Conservation (phyloP, 306 rosid genomes). For the Castanospermum australe region DNA sequence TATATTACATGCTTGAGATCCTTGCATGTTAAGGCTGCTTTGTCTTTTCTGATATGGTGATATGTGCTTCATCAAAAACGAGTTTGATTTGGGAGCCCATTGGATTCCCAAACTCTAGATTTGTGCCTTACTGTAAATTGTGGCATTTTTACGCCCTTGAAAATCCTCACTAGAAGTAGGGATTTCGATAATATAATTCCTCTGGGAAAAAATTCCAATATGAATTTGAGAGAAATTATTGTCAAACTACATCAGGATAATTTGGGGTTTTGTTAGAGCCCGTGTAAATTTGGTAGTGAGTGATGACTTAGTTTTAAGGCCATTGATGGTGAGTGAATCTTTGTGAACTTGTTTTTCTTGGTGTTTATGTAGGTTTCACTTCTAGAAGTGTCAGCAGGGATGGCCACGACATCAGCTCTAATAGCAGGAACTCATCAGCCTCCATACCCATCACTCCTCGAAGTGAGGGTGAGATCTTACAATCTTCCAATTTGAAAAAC, state of each 20-base stretch:
- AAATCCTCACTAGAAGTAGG: neutral
- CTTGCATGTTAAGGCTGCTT: conserved; percentile 25
- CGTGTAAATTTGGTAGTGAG: conserved; percentile 13
- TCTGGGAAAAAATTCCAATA: neutral
- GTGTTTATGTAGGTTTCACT: conserved; percentile 55
- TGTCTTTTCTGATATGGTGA: conserved; percentile 23
- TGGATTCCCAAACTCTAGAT: conserved; percentile 17
- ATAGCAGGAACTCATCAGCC: conserved; percentile 63
- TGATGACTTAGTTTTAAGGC: conserved; percentile 6
- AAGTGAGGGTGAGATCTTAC: conserved; percentile 82
- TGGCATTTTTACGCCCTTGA: neutral
- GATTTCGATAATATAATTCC: neutral
- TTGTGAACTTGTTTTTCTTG: conserved; percentile 21
- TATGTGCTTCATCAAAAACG: conserved; percentile 3
- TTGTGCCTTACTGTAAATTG: neutral
- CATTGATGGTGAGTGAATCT: conserved; percentile 16
- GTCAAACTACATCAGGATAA: neutral
- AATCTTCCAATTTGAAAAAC: conserved; percentile 66
- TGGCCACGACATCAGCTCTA: conserved; percentile 47
- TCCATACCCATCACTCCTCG: conserved; percentile 65
- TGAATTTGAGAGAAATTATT: neutral
- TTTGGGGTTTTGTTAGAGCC: conserved; percentile 10
- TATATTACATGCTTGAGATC: conserved; percentile 24
- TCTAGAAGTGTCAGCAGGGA: conserved; percentile 64
- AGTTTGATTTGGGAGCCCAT: neutral